A percentile compares a stretch with the other conserved stretches of the same genome.
Conservation (phyloP, 148 eudicot species). For the Fagopyrum homotropicum region DNA sequence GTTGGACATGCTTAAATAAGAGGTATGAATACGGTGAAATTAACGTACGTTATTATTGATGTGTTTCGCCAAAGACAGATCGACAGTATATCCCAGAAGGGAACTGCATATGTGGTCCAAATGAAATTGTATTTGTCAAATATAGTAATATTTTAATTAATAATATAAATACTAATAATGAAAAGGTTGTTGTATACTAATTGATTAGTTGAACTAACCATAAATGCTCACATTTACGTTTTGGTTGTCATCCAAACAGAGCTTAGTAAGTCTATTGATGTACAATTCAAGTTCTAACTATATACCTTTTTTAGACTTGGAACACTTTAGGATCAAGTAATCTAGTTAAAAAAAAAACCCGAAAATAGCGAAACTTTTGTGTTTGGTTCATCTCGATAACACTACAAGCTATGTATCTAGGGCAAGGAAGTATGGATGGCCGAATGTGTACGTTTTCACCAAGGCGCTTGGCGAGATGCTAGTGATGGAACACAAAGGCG, state of each 20-base stretch:
- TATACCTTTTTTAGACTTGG: neutral
- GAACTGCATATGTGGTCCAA: neutral
- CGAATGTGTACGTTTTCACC: constrained; percentile 86
- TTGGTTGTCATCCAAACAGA: neutral
- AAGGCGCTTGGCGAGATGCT: constrained; percentile 94
- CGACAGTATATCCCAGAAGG: neutral
- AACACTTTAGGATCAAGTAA: neutral
- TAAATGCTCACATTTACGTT: neutral
- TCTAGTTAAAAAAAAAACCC: too few species aligned
- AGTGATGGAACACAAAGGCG: constrained; percentile 40
- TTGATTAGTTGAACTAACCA: constrained; percentile 1
- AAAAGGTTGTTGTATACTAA: neutral
- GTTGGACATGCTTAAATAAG: too few species aligned
- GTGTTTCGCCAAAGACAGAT: neutral
- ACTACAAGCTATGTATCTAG: constrained; percentile 17
- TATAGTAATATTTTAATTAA: neutral
- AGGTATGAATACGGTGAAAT: too few species aligned
- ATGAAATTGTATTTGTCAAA: neutral
- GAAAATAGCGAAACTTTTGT: too few species aligned
- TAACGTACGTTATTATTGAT: neutral
- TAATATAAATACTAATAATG: neutral
- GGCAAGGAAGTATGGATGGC: constrained; percentile 81
- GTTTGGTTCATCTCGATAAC: too few species aligned
- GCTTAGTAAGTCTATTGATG: neutral
- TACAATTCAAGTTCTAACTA: neutral